Evolutionary conservation across 75 land plant species (phyloP).

Genomic region (Gnetum montanum): DNA sequence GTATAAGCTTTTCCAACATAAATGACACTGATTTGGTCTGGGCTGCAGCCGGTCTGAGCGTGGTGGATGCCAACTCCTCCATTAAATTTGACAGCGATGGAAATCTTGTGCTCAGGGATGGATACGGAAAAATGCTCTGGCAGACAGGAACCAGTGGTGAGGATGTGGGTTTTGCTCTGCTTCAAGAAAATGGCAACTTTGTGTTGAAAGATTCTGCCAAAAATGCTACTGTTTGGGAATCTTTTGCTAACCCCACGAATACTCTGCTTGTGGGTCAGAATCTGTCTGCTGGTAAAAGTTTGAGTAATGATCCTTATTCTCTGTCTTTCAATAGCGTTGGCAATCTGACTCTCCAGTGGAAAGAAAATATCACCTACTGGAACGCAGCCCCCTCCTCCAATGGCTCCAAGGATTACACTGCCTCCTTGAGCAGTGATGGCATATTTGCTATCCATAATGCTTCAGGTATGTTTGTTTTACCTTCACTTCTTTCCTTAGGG

Average conservation of each 20-base stretch:
- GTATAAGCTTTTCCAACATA: background rate
- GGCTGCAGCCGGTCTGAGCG: constrained; percentile 13
- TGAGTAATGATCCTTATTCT: constrained; percentile 30
- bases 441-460: background rate
- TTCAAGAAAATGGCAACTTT: constrained; percentile 38
- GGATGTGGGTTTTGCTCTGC: constrained; percentile 17
- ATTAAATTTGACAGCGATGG: constrained; percentile 19
- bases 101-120: constrained; percentile 25
- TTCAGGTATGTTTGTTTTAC: constrained; percentile 1
- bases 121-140: constrained; percentile 31
- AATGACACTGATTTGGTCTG: constrained; percentile 16
- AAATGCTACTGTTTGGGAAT: constrained; percentile 22
- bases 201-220: constrained; percentile 9
- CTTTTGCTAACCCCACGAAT: constrained; percentile 45
- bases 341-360: constrained; percentile 32
- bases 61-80: constrained; percentile 16
- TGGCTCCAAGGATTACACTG: too few relatives aligned
- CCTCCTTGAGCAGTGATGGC: background rate
- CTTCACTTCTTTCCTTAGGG: background rate
- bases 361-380: constrained; percentile 22
- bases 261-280: constrained; percentile 31
- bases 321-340: constrained; percentile 18
- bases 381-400: constrained; percentile 9
- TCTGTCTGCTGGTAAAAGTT: constrained; percentile 8
- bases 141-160: constrained; percentile 15